Evolutionary conservation across 2,329 filamentous ascomycete species (phyloP), one percentile per base, ranked within the genome.

Genomic region (Albophoma yamanashiensis): DNA sequence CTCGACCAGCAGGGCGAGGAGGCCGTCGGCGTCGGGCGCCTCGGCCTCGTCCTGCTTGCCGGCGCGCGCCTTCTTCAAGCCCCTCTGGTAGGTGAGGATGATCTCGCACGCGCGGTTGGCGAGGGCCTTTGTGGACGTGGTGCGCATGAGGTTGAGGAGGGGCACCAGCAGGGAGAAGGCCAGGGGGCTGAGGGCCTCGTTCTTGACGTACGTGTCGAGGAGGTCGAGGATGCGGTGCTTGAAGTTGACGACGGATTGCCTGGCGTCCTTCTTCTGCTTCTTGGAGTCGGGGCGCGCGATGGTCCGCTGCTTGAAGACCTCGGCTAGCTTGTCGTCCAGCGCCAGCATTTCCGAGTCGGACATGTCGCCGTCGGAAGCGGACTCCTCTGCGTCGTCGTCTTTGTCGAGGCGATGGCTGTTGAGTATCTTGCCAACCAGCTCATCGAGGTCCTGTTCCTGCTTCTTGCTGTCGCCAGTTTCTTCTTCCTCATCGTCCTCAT

Each of bases 301-400:
- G 64, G 83, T 84, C 56, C 87, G 86, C 65, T 92, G 87, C 65
- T 87, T 86, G 80, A 97, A 95, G 63, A 97, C 91, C 64, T 90
- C 89, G 57, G 87, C 85, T 4, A 99, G 84, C 69, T 93, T 88
- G 14, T 83, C 83, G 68, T 97, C 93, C 20, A 97, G 79, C 4
- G 87, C 87, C 75, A 96, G 87, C 94, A 97, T 97, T 70, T 96
- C 89, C 22, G 93, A 92, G 74, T 97, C 93, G 62, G 91, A 89
- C 92, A 99, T 96, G 73, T 96, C 91, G 3, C 83, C 86, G 62
- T 89, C 88, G 12, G 82, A 82, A 38, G 85, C 85, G 1, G 79
- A 82, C 1, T 78, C 78, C 3, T 82, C 81, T 1, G 81, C 81
- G 1, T 80, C 78, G 20, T 74, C 75, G 62, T 86, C 82, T 58